Percentiles rank a stretch among this genome's conserved stretches.
Conservation (phyloP, 495 filamentous ascomycete species). For the Hypoxylon fuscum region DNA sequence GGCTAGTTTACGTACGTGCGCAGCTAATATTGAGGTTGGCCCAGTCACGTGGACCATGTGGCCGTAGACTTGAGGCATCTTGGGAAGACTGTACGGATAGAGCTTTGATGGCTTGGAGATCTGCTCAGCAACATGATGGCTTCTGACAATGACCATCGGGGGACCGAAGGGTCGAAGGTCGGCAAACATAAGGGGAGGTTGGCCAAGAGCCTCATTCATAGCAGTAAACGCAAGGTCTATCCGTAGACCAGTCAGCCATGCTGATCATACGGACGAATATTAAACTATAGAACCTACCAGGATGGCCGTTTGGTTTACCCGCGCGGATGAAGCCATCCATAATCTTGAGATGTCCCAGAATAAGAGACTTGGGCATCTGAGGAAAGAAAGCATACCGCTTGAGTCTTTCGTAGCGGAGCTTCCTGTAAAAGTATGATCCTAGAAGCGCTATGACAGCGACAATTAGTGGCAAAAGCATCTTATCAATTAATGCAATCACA, state of each 20-base stretch:
- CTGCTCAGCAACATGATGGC: constrained; percentile 49
- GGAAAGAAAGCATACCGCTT: background rate
- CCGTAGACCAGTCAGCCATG: no score
- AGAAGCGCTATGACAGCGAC: background rate
- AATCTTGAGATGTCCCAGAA: background rate
- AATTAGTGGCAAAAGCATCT: no score
- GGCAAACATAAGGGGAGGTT: background rate
- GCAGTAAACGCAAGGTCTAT: background rate
- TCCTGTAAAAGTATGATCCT: background rate
- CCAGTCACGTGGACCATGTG: no score
- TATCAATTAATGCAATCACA: no score
- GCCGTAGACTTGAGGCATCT: constrained; percentile 30
- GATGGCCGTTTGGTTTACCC: background rate
- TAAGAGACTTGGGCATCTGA: background rate
- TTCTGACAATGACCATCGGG: constrained; percentile 43
- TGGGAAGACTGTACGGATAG: constrained; percentile 46
- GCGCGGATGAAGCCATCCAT: background rate
- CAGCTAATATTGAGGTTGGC: constrained; percentile 35
- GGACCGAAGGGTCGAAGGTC: constrained; percentile 29
- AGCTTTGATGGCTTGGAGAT: constrained; percentile 39
- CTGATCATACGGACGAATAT: no score
- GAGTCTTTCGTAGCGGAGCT: background rate
- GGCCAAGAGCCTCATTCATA: background rate
- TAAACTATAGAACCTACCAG: background rate
- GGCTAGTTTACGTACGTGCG: constrained; percentile 19